Percentiles rank a stretch among this genome's conserved stretches.
phyloP scores from a whole-genome alignment of 2,329 filamentous ascomycete species.

The Epichloe uncinata region DNA sequence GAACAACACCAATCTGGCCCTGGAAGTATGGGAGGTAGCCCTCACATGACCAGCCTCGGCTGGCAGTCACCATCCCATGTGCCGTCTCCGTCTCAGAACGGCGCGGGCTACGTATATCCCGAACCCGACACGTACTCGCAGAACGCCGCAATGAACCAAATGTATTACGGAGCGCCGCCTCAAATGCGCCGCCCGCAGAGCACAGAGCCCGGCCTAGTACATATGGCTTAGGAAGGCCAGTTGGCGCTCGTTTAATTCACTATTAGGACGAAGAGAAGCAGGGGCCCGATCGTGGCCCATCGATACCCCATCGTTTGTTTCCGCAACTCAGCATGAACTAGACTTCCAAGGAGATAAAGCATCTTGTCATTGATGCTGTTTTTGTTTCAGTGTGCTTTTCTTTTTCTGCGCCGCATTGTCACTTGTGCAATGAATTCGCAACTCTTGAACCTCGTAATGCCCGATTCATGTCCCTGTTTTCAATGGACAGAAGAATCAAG shows the following conservation, averaged over 20 bases:
- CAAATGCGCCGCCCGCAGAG: slow-evolving; percentile 60
- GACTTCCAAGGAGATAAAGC: neutral
- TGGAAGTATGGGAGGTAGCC: slow-evolving; percentile 66
- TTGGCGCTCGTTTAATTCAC: slow-evolving; percentile 1
- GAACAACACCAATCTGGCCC: slow-evolving; percentile 57
- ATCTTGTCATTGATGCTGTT: neutral
- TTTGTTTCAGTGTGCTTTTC: neutral
- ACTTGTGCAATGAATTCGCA: neutral
- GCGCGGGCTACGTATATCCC: slow-evolving; percentile 60
- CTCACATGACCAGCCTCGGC: slow-evolving; percentile 67
- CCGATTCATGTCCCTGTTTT: too few species aligned
- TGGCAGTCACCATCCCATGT: slow-evolving; percentile 80
- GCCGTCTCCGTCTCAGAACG: slow-evolving; percentile 54
- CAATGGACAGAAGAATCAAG: too few species aligned
- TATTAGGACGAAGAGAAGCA: slow-evolving; percentile 1
- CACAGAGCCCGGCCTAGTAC: slow-evolving; percentile 47
- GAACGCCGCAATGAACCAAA: slow-evolving; percentile 45
- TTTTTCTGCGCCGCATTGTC: neutral
- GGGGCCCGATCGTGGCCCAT: slow-evolving; percentile 4
- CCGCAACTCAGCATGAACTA: neutral
- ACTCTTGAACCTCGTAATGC: too few species aligned
- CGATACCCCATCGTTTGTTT: slow-evolving; percentile 12
- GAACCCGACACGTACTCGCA: slow-evolving; percentile 65
- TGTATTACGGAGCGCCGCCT: slow-evolving; percentile 57
- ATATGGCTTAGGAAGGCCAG: slow-evolving; percentile 23